Evolutionary conservation across 441 rosid species (phyloP), one percentile per base, ranked within the genome.

Genomic region (Iberis amara): DNA sequence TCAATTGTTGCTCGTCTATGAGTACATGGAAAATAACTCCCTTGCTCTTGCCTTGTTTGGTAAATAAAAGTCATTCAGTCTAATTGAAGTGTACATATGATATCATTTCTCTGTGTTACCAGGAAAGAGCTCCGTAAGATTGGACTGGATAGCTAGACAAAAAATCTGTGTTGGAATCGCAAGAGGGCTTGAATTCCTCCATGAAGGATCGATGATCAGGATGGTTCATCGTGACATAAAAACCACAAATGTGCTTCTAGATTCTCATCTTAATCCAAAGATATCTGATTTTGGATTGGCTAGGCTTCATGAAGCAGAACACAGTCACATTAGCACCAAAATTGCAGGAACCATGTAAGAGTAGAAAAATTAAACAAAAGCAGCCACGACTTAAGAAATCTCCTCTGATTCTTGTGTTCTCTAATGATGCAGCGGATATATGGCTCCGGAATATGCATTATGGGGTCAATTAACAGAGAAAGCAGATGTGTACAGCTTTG

Each of bases 371-470:
- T 11, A 33, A 33, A 7, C 35, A 42, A 26, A 12, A 27, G 3
- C 41, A 6, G 0, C 26, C 11, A 3, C 8, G 31, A 0, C 39
- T 0, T 0, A 1, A 4, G 13, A 40, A 35, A 24, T 4, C 4
- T 18, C 30, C 10, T 6, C 21, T 27, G 13, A 33, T 35, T 39
- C 27, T 52, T 18, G 13, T 35, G 38, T 45, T 27, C 1, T 52
- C 6, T 15, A 49, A 12, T 39, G 38, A 37, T 49, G 58, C 76
- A 82, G 89, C 58, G 85, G 88, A 57, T 81, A 81, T 11, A 76
- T 81, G 85, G 88, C 88, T 37, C 88, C 88, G 1, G 88, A 81
- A 66, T 81, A 81, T 47, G 82, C 75, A 18, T 27, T 81, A 41
- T 63, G 89, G 53, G 89, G 89, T 24, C 67, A 82, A 58, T 52